Conservation (phyloP, 2,329 filamentous ascomycete species). For the Scolecobasidium constrictum region DNA sequence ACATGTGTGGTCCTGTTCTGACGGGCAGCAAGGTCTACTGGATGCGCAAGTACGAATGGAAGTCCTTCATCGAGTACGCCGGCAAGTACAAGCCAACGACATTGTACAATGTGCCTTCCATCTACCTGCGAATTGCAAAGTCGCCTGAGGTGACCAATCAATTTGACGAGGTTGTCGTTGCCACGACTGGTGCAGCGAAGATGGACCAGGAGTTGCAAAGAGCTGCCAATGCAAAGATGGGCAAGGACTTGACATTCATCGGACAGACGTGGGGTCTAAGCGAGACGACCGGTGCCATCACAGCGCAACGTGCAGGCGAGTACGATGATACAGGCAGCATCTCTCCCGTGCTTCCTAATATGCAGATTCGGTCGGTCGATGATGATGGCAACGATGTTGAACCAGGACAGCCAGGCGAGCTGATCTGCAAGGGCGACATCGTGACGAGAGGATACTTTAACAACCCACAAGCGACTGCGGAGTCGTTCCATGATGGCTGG, state of each 20-base stretch:
- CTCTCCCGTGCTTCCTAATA: conserved; percentile 28
- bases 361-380: conserved; percentile 6
- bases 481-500: conserved; percentile 25
- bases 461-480: conserved; percentile 22
- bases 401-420: conserved; percentile 20
- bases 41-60: conserved; percentile 51
- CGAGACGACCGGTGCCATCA: conserved; percentile 37
- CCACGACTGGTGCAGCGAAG: conserved; percentile 44
- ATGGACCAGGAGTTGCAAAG: conserved; percentile 43
- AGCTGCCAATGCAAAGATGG: conserved; percentile 40
- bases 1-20: conserved; percentile 32
- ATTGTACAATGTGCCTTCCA: conserved; percentile 51
- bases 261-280: conserved; percentile 11
- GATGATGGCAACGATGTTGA: conserved; percentile 9
- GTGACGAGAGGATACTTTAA: conserved; percentile 27
- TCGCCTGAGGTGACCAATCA: conserved; percentile 44
- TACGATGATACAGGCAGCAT: conserved; percentile 39
- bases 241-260: conserved; percentile 16
- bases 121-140: conserved; percentile 50
- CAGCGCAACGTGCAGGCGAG: conserved; percentile 38
- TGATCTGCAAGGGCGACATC: conserved; percentile 16
- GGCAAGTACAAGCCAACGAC: conserved; percentile 39
- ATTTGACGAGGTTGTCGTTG: conserved; percentile 38
- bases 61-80: conserved; percentile 42
- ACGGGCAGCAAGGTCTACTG: conserved; percentile 40